Base-by-base conservation (phyloP, 495 filamentous ascomycete species). In the Ramalina intermedia region DNA sequence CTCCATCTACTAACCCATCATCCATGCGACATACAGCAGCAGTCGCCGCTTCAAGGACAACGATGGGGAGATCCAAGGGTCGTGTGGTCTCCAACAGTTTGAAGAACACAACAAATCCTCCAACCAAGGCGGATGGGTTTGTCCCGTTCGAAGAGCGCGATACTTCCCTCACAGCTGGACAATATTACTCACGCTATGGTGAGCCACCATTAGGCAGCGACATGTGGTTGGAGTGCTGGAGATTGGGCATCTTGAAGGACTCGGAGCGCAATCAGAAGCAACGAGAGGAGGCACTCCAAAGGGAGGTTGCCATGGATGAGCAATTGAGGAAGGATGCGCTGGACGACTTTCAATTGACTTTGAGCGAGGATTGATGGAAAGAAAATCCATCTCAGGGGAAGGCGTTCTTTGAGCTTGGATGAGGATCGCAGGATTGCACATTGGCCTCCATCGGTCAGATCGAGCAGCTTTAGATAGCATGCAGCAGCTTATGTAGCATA, bases 11-110 rank as follows among this genome's bases (percentile, higher is more conserved):
- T 48, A 73, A 72, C 42, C 67, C 64, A 3, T 81, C 77, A 9
- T 62, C 64, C 12, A 70, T 78, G 69, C 71, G 75, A 46, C 66
- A 77, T 55, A 66, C 76, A 4, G 78, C 80, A 6, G 82, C 84
- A 17, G 71, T 68, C 6, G 71, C 66, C n/a, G 75, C 72, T 11
- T 89, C 87, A 12, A 75, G 76, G 46, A 83, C 75, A 41, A 94
- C 88, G 0, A 64, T 95, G 24, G 87, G 87, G 6, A 90, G 88
- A 59, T 79, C 76, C 45, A 85, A 82, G 58, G 86, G 88, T 24
- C 73, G 87, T 14, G 71, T 70, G 14, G 73, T 80, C 13, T 81
- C 81, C 7, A 65, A 69, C 9, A 65, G 57, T 4, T 50, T 78
- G 53, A 61, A 63, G 38, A 63, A 64, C 42, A 23, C 13, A 8